Evolutionary conservation across 2,329 filamentous ascomycete genomes (phyloP), one percentile per base, ranked within the genome.

Genomic region (Incumbomyces lentus): DNA sequence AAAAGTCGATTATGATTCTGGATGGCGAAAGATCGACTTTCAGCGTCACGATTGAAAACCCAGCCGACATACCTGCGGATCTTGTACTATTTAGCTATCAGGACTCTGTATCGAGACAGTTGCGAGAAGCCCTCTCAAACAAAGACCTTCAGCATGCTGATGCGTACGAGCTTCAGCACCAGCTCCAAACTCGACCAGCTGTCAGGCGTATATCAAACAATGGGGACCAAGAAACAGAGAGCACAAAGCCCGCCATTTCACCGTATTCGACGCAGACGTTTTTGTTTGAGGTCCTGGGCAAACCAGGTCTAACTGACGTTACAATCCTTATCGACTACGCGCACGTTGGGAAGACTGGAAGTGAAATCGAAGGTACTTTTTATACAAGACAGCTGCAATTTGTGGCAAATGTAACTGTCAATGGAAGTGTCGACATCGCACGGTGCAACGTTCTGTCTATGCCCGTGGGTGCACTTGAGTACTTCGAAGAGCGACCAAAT

Each of bases 1-100:
- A 95, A 59, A 86, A 84, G 17, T 85, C 87, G 8, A 70, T 95
- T 31, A 95, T 95, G 88, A 75, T 98, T 10, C 72, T 98, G 5
- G 90, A 96, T 66, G 92, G 92, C 36, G 90, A 98, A 64, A 77
- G 76, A 17, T 82, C 81, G 55, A 70, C 71, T 1, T 93, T 96
- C 59, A 82, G 78, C 0, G 74, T 95, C 13, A 89, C 84, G 0
- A 68, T 96, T 12, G 77, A 84, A 54, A 98, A 98, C 54, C 70
- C 79, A 7, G 92, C 87, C 1, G 62, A 72, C 1, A 88, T 83
- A 1, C 72, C 86, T 1, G 86, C 86, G 1, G 86, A 95, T 59
- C 82, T 96, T 46, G 69, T 95, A 31, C 73, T 92, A 19, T 87
- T 95, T 49, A 89, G 86, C 0, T 94, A 94, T 61, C 82, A 88